Base-by-base conservation (phyloP, 2,329 filamentous ascomycete genomes). In the Fusarium lyarnte region DNA sequence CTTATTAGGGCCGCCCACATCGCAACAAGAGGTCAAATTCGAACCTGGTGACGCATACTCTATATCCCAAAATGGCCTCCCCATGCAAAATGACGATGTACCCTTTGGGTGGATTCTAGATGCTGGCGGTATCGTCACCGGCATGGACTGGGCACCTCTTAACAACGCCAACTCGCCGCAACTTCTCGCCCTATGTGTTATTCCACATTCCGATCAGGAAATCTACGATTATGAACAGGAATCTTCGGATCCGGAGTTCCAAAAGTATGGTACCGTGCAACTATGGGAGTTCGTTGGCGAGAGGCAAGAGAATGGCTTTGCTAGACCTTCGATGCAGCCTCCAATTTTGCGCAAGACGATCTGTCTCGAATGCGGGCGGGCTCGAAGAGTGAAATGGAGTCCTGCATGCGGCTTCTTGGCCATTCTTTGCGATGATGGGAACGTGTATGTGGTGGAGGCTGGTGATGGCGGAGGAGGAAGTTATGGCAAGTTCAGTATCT, bases 71-170 rank as follows among this genome's bases (percentile, higher is more conserved):
- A 72, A 73, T 0, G 81, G 81, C 0, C 51, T 82, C 13, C 78
- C 80, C 1, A 69, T 80, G 25, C 66, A 76, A 14, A 74, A 80
- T n/a, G 57, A 72, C 4, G 53, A 64, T 11, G 54, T 69, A 33
- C 75, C 73, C 70, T 82, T 70, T 78, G 87, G 87, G 8, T 89
- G 87, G 86, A 80, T 89, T 70, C 74, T 90, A 19, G 86, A 90
- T 64, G 82, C 85, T 0, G 87, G 87, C 16, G 88, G 88, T 54
- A 82, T 89, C 19, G 84, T 88, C 8, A 78, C 87, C 8, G 81
- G 84, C 31, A 84, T 90, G 78, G 85, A 83, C 51, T 90, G 88
- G 88, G 86, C 85, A 2, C 84, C 85, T 5, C 66, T 72, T 13
- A 72, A 79, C 4, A 74, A 77, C 6, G 78, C 78, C 14, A 76